Conservation (phyloP, 352 stramenopile genomes). For the Thalassiosira gravida region DNA sequence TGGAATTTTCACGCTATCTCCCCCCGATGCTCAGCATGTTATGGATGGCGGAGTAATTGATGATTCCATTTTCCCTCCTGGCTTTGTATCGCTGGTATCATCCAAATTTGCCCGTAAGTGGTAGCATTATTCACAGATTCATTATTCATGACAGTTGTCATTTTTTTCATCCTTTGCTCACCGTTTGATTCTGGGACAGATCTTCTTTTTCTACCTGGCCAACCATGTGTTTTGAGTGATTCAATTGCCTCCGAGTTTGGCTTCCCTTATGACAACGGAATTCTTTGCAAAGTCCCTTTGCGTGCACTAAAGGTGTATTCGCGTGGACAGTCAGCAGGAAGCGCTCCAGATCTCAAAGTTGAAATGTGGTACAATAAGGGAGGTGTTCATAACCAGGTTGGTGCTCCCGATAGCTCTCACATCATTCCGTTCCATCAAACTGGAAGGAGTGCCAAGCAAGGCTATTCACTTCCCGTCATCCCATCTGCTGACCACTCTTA, state of each 20-base stretch:
- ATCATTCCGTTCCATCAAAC: slow-evolving; percentile 56
- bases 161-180: no score
- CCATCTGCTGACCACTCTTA: slow-evolving; percentile 42
- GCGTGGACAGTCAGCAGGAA: slow-evolving; percentile 23
- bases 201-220: slow-evolving; percentile 39
- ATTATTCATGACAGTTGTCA: no score
- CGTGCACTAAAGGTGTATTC: slow-evolving; percentile 67
- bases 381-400: neutral
- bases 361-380: slow-evolving; percentile 55
- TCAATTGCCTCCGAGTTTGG: slow-evolving; percentile 17
- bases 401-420: slow-evolving; percentile 28
- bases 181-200: no score
- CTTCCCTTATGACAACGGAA: slow-evolving; percentile 55
- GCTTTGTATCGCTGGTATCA: slow-evolving; percentile 64
- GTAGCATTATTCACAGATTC: no score
- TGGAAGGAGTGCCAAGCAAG: slow-evolving; percentile 49
- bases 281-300: slow-evolving; percentile 66
- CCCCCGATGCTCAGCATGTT: slow-evolving; percentile 42
- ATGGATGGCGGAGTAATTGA: slow-evolving; percentile 39
- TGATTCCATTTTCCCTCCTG: slow-evolving; percentile 56
- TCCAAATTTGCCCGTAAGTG: slow-evolving; percentile 47
- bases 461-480: slow-evolving; percentile 69
- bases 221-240: slow-evolving; percentile 47
- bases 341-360: slow-evolving; percentile 51
- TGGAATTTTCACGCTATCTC: slow-evolving; percentile 63